Conservation (phyloP, 2,329 filamentous ascomycete species). For the Lojkania enalia region DNA sequence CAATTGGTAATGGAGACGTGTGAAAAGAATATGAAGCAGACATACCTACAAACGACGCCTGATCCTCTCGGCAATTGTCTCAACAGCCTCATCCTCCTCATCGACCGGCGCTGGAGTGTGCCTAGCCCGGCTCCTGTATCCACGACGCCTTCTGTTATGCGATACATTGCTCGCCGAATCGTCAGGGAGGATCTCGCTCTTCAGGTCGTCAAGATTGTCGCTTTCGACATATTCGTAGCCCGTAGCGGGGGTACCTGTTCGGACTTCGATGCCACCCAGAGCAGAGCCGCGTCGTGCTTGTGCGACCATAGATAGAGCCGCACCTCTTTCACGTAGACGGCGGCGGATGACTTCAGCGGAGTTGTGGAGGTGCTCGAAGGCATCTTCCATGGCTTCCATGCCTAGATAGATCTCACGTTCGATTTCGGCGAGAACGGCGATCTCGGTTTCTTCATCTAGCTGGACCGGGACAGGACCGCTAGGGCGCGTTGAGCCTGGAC, state of each 20-base stretch:
- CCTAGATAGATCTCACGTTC: conserved; percentile 91
- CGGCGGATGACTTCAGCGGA: conserved; percentile 80
- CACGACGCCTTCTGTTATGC: conserved; percentile 67
- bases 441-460: conserved; percentile 91
- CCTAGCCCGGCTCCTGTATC: conserved; percentile 69
- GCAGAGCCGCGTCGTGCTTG: conserved; percentile 57
- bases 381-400: conserved; percentile 93
- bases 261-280: conserved; percentile 43
- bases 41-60: conserved; percentile 16
- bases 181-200: conserved; percentile 67
- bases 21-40: background rate
- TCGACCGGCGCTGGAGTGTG: conserved; percentile 73
- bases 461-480: conserved; percentile 71
- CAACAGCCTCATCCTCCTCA: conserved; percentile 57
- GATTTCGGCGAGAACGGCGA: conserved; percentile 84
- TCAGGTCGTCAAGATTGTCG: conserved; percentile 46
- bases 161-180: conserved; percentile 81
- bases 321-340: conserved; percentile 77
- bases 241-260: conserved; percentile 54
- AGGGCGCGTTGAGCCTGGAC: conserved; percentile 50
- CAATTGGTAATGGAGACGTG: background rate
- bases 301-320: conserved; percentile 71
- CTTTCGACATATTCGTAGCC: conserved; percentile 30
- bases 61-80: conserved; percentile 30
- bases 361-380: conserved; percentile 87